Evolutionary conservation across 2,329 filamentous ascomycete species (phyloP), one percentile per base, ranked within the genome.

Genomic region (Penicillium sp.): DNA sequence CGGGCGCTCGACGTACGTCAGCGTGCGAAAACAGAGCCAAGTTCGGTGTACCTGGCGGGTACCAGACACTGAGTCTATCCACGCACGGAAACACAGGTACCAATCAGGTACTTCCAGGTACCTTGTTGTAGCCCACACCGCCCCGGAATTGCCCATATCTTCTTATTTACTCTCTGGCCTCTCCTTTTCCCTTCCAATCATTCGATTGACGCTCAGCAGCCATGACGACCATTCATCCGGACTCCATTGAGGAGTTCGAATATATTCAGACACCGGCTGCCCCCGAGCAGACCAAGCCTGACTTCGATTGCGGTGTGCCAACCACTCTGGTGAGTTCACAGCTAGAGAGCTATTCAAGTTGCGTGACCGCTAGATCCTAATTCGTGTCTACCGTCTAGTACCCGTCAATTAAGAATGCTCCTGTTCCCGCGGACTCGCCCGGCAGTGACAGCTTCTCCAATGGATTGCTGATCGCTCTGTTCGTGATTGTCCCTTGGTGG

Each of bases 361-460:
- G 38, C 5, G 11, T 45, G 31, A 43, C 45, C 40, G 27, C 18
- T 18, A 27, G 43, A 7, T 41, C 4, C 46, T 54, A 45, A 54
- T 50, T 41, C 34, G 27, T 41, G 32, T 57, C 53, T 53, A 4
- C 14, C 47, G 32, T 56, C 61, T 69, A 95, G 92, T 93, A 86
- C 68, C 88, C 90, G 31, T 79, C 91, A 57, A 97, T 97, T 78
- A 90, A 95, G 73, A 97, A 97, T 85, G 90, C 87, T 45, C 92
- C 94, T 61, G 85, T 97, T 41, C 94, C 94, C 36, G 93, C 92
- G 62, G 94, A 99, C 74, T 90, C 86, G 47, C 79, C 91, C 48
- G 89, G 92, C 62, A 86, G 83, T 74, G 91, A 96, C 64, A 87
- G 80, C 75, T 99, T 97, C 86, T 92, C 88, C 78, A 96, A 94